Conservation (phyloP, 1,284 basidiomycete species). For the Serendipita sp. region DNA sequence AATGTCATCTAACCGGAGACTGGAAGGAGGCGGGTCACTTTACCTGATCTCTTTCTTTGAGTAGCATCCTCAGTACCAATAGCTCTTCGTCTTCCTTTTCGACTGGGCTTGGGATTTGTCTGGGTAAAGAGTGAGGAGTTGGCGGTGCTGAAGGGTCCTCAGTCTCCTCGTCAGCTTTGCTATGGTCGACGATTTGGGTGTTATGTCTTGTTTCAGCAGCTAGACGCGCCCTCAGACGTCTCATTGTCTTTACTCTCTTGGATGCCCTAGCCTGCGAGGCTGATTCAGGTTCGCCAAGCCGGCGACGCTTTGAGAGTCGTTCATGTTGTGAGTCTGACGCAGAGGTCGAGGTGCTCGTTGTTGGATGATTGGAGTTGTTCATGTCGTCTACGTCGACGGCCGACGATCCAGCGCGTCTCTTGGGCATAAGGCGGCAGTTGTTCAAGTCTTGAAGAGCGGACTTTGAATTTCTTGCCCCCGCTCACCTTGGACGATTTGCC, state of each 20-base stretch:
- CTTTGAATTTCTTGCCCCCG: not conserved
- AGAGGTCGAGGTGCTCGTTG: not conserved
- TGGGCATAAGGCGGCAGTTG: not conserved
- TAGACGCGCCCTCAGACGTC: not conserved
- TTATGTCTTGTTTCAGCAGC: not conserved
- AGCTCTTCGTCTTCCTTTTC: not conserved
- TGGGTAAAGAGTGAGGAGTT: not conserved
- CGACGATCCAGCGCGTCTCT: not conserved
- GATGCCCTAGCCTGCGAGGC: not conserved
- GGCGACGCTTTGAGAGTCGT: not conserved
- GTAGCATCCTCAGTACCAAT: not conserved
- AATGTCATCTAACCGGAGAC: not conserved
- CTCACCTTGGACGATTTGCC: not conserved
- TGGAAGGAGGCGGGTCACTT: not conserved
- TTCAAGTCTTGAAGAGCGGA: not conserved
- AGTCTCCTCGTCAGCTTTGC: not conserved
- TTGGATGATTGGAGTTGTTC: not conserved
- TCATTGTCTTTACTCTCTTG: not conserved
- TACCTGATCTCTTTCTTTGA: not conserved
- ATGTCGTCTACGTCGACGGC: not conserved
- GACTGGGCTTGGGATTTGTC: not conserved
- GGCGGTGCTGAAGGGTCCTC: not conserved
- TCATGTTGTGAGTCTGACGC: not conserved
- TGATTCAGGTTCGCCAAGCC: not conserved
- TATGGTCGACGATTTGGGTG: not conserved